Evolutionary conservation across 768 basidiomycete genomes (phyloP).

Genomic region (Lactarius vividus): DNA sequence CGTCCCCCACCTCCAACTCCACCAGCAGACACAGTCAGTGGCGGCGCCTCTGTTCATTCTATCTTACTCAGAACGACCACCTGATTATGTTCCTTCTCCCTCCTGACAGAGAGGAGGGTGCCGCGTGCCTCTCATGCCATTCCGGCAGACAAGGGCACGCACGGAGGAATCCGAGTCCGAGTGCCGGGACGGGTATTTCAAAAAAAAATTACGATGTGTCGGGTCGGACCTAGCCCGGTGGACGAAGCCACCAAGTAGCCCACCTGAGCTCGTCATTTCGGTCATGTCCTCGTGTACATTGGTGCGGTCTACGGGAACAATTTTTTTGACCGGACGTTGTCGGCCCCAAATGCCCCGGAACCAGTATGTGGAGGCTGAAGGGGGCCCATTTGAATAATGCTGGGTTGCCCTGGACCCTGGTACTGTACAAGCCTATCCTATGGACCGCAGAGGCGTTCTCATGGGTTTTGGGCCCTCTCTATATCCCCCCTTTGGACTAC

Average conservation of each 20-base stretch:
- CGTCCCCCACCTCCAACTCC: neutral
- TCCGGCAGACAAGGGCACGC: neutral
- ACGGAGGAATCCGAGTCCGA: neutral
- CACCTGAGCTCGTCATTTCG: slow-evolving; percentile 3
- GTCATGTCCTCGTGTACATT: neutral
- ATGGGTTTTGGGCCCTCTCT: neutral
- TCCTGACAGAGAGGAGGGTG: neutral
- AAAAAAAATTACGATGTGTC: neutral
- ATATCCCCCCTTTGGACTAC: neutral
- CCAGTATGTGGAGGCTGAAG: neutral
- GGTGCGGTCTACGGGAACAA: neutral
- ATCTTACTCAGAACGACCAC: neutral
- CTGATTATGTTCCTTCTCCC: neutral
- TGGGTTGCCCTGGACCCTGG: neutral
- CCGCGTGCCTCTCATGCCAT: neutral
- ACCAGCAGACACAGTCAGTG: neutral
- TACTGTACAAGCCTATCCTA: neutral
- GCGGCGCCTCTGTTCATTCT: neutral
- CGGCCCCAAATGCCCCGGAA: neutral
- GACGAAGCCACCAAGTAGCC: slow-evolving; percentile 1
- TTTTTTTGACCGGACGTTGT: neutral
- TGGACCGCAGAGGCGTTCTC: neutral
- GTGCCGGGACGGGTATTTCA: neutral
- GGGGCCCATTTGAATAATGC: neutral
- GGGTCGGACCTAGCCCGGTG: neutral